A percentile compares a stretch with the other conserved stretches of the same genome.
These are phyloP conservation scores for Tulasnella sp. DNA, from an alignment of 768 basidiomycete species.

Conservation along the genomic window DNA sequence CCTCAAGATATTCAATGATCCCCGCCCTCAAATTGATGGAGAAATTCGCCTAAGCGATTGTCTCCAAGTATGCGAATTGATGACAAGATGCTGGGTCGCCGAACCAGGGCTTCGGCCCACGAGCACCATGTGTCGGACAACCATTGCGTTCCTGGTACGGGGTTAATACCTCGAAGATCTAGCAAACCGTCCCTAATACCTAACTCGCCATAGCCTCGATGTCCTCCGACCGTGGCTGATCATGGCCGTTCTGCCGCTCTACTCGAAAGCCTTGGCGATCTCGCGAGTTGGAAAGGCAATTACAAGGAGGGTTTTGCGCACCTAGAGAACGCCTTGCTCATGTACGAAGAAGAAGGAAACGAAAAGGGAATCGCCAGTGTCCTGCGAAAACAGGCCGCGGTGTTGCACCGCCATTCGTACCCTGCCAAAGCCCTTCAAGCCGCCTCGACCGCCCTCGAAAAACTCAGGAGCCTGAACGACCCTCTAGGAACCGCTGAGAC, in stretches of 20 bases:
- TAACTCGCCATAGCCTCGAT: neutral
- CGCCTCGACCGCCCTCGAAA: neutral
- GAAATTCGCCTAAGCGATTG: neutral
- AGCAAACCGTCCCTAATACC: no score
- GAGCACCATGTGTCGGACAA: neutral
- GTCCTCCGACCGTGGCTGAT: neutral
- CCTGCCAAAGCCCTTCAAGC: neutral
- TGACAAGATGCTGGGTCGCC: neutral
- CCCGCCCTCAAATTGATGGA: neutral
- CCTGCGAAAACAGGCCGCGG: neutral
- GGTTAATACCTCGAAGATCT: no score
- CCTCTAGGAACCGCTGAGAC: neutral
- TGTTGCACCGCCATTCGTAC: neutral
- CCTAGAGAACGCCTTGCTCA: neutral
- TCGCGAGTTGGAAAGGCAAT: neutral
- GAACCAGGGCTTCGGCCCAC: neutral
- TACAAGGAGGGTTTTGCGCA: neutral
- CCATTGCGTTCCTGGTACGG: neutral
- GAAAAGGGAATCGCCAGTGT: neutral
- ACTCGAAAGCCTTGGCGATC: neutral
- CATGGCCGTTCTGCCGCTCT: neutral
- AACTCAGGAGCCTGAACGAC: neutral
- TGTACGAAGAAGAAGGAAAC: neutral
- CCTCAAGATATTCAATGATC: neutral
- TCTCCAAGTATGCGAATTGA: neutral